Percentiles rank a stretch among this genome's conserved stretches.
Evolutionary conservation across 1,284 basidiomycete species (phyloP).

Genomic region (Ganoderma lucidum): DNA sequence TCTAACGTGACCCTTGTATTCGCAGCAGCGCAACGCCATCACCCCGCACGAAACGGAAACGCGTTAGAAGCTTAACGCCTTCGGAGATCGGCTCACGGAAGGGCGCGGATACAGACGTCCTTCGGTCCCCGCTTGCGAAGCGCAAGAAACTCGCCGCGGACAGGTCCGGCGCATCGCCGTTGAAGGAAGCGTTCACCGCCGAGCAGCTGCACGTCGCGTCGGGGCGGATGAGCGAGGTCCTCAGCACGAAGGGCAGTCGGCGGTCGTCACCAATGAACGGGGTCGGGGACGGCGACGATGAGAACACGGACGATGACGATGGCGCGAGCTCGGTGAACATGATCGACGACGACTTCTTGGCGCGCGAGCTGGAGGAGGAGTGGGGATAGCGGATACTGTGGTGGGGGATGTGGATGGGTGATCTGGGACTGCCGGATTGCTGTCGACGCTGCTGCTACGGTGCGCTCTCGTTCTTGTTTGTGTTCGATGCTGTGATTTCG

Average conservation of each 20-base stretch:
- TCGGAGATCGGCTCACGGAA: slow-evolving; percentile 56
- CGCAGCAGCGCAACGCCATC: slow-evolving; percentile 53
- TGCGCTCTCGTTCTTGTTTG: slow-evolving; percentile 17
- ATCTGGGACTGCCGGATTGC: slow-evolving; percentile 1
- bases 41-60: slow-evolving; percentile 65
- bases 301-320: slow-evolving; percentile 51
- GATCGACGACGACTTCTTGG: slow-evolving; percentile 75
- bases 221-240: slow-evolving; percentile 31
- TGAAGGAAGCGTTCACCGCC: slow-evolving; percentile 72
- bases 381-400: slow-evolving; percentile 57
- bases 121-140: slow-evolving; percentile 78
- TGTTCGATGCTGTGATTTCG: slow-evolving; percentile 19
- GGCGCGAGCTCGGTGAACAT: slow-evolving; percentile 49
- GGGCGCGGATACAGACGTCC: slow-evolving; percentile 45
- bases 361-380: slow-evolving; percentile 76
- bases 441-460: background rate
- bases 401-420: background rate
- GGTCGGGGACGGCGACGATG: slow-evolving; percentile 45
- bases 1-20: slow-evolving; percentile 15
- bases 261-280: slow-evolving; percentile 30
- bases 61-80: slow-evolving; percentile 74
- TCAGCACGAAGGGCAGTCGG: slow-evolving; percentile 25
- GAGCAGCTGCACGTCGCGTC: slow-evolving; percentile 51
- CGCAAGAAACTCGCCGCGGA: slow-evolving; percentile 75
- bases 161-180: slow-evolving; percentile 65